phyloP scores from a whole-genome alignment of 1,284 basidiomycete species.

The Malassezia yamatoensis region DNA sequence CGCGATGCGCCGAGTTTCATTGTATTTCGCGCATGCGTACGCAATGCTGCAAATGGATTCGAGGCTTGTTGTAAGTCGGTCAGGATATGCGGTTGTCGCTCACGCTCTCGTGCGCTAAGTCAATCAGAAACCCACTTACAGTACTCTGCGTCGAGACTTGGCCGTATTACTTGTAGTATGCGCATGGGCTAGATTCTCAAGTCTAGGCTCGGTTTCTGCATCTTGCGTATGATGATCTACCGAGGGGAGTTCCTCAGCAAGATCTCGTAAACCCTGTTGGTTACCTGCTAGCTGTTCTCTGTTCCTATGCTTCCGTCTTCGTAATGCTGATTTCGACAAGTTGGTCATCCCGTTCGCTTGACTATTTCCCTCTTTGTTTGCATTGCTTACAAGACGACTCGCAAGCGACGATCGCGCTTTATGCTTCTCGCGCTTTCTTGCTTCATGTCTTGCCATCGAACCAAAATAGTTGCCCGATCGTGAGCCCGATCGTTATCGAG shows the following conservation, averaged over 20 bases:
- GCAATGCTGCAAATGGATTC: slow-evolving; percentile 38
- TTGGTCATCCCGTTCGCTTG: neutral
- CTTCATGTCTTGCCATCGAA: neutral
- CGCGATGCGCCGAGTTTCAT: slow-evolving; percentile 12
- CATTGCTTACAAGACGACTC: neutral
- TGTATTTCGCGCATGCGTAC: slow-evolving; percentile 37
- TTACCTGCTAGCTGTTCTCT: slow-evolving; percentile 37
- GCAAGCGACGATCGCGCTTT: slow-evolving; percentile 15
- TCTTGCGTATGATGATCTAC: neutral
- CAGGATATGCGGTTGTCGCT: slow-evolving; percentile 35
- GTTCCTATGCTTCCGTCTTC: slow-evolving; percentile 30
- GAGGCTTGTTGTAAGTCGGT: slow-evolving; percentile 29
- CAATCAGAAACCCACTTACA: slow-evolving; percentile 2
- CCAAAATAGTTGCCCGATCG: too few species aligned
- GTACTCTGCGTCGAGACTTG: neutral
- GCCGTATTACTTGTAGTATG: neutral
- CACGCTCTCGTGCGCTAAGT: slow-evolving; percentile 21
- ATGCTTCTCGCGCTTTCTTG: slow-evolving; percentile 5
- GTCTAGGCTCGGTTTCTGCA: neutral
- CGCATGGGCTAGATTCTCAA: too few species aligned
- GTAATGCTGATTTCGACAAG: slow-evolving; percentile 30
- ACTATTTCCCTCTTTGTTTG: neutral
- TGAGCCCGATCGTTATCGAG: too few species aligned
- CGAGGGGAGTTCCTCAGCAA: slow-evolving; percentile 19
- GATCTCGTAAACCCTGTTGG: slow-evolving; percentile 28